A percentile compares a stretch with the other conserved stretches of the same genome.
Conservation (phyloP, 2,329 filamentous ascomycete genomes). For the Phaeosphaeriaceae sp. region DNA sequence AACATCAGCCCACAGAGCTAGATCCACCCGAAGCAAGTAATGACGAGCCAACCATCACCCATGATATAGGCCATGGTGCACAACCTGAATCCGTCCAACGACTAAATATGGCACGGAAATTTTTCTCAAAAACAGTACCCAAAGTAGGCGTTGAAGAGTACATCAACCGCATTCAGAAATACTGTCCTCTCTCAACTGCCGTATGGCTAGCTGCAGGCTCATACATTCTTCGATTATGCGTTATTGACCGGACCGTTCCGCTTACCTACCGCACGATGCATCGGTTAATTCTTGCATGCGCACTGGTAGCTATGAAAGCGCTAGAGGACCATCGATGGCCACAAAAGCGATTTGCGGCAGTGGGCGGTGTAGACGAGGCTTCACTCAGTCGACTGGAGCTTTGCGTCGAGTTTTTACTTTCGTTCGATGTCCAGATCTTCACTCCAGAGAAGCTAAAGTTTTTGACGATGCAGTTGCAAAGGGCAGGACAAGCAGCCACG, state of each 20-base stretch:
- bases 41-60: slow-evolving; percentile 55
- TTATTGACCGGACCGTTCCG: slow-evolving; percentile 74
- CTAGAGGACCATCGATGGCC: slow-evolving; percentile 91
- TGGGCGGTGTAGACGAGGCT: slow-evolving; percentile 82
- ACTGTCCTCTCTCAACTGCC: slow-evolving; percentile 90
- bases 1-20: slow-evolving; percentile 49
- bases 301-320: slow-evolving; percentile 90
- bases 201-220: slow-evolving; percentile 89
- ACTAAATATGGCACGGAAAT: slow-evolving; percentile 85
- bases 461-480: slow-evolving; percentile 45
- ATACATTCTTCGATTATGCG: slow-evolving; percentile 83
- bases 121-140: slow-evolving; percentile 88
- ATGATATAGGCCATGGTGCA: slow-evolving; percentile 65
- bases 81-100: slow-evolving; percentile 80
- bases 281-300: slow-evolving; percentile 79
- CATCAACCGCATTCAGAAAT: slow-evolving; percentile 82
- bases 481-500: slow-evolving; percentile 47
- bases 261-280: slow-evolving; percentile 87
- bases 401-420: slow-evolving; percentile 61
- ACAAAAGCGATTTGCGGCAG: slow-evolving; percentile 81
- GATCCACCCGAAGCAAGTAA: slow-evolving; percentile 59
- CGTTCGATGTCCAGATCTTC: slow-evolving; percentile 50
- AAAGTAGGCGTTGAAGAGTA: slow-evolving; percentile 85
- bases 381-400: slow-evolving; percentile 88
- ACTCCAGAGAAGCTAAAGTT: slow-evolving; percentile 42